Base-by-base conservation (phyloP, 1,284 basidiomycete genomes). In the Pseudozyma tsukubaensis region DNA sequence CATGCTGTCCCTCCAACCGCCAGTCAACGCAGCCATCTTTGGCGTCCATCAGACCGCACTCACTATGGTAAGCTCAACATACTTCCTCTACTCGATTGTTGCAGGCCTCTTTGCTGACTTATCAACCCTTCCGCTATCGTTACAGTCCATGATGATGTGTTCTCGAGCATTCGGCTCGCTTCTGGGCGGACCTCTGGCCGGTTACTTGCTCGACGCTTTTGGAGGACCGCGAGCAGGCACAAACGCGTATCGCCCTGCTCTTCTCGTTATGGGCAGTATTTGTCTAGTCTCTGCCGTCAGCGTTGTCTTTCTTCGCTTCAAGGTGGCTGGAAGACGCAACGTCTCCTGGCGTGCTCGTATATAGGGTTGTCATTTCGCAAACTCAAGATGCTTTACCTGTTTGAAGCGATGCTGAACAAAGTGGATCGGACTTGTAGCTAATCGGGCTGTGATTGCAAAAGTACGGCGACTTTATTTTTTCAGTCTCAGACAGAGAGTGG, bases 1-100 rank as follows among this genome's bases (percentile, higher is more conserved):
- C 1, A 24, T 78, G 43, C 53, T 77, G 37, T 65, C 62, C 39
- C 66, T 78, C 16, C 70, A 74, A 42, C 70, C 77, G n/a, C 65
- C 71, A 7, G 74, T 76, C 54, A 68, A 73, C 19, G 69, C 77
- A 3, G 62, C 70, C 13, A 52, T 78, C 44, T 78, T 77, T 56
- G 75, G 77, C 29, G 58, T 73, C 4, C 56, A 65, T 29, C 61
- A 70, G 44, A 66, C 68, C 6, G 77, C 67, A 19, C 53, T 76
- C 14, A 68, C 70, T 4, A 68, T 72, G 65, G 67, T 70, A 64
- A 55, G 66, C 47, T 35, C n/a, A 32, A 6, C 0, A 7, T 42
- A 5, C 13, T 16, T 14, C 39, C 14, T 37, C 40, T 11, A 24
- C 5, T 39, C 18, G 11, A 10, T n/a, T 4, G 7, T 29, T 13